phyloP scores from a whole-genome alignment of 257 asterid species.

The Nicotiana obtusifolia region DNA sequence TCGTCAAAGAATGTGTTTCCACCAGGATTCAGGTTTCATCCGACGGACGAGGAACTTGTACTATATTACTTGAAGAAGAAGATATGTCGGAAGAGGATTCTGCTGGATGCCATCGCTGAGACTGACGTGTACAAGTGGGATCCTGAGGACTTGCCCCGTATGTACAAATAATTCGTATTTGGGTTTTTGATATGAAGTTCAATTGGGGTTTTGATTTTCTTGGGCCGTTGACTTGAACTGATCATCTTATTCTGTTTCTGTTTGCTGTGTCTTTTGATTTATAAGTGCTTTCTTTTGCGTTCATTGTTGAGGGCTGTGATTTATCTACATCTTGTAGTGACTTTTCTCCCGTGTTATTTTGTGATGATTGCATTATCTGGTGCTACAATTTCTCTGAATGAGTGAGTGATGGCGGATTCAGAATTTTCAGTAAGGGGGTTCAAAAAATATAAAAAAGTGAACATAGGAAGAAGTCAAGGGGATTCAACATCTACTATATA shows the following conservation, averaged over 20 bases:
- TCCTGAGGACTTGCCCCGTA: conserved; percentile 83
- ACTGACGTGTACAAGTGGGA: conserved; percentile 84
- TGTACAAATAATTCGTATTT: background rate
- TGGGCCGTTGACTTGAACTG: conserved; percentile 14
- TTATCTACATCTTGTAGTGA: background rate
- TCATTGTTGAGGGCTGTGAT: background rate
- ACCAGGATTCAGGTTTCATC: conserved; percentile 93
- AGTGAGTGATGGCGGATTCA: too few relatives aligned
- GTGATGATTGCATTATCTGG: background rate
- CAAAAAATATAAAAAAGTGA: too few relatives aligned
- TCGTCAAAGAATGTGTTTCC: conserved; percentile 29
- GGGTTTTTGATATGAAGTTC: background rate
- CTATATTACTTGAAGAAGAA: conserved; percentile 65
- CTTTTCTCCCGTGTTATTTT: background rate
- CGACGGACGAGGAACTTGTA: conserved; percentile 83
- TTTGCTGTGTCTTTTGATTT: background rate
- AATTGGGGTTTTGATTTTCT: background rate
- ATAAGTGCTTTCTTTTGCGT: background rate
- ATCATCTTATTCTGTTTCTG: background rate
- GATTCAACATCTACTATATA: too few relatives aligned
- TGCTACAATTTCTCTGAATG: background rate
- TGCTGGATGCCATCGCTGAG: conserved; percentile 54
- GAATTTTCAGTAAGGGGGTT: too few relatives aligned
- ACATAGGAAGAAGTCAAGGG: too few relatives aligned
- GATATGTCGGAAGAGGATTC: conserved; percentile 44